A percentile compares a stretch with the other conserved stretches of the same genome.
Evolutionary conservation across 2,329 filamentous ascomycete genomes (phyloP).

Genomic region (Penicillium sp.): DNA sequence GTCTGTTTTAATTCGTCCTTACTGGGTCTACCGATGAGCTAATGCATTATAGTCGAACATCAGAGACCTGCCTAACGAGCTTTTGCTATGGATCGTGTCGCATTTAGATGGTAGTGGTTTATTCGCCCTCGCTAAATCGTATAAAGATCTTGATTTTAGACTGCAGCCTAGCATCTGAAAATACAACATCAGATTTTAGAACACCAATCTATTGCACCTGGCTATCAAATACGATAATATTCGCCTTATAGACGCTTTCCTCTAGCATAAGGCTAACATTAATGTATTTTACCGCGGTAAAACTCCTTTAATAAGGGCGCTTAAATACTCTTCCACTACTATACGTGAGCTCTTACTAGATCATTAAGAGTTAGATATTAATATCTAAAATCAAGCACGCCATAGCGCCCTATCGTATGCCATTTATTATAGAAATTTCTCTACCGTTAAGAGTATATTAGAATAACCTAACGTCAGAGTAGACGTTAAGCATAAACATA

Average conservation of each 20-base stretch:
- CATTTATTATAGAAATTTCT: not conserved
- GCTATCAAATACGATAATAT: constrained; percentile 4
- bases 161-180: too few relatives aligned
- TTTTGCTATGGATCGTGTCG: constrained; percentile 1
- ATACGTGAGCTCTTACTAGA: too few relatives aligned
- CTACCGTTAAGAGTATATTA: not conserved
- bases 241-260: not conserved
- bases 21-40: not conserved
- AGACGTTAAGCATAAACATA: too few relatives aligned
- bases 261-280: constrained; percentile 1
- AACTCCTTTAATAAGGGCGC: constrained; percentile 2
- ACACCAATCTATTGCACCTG: constrained; percentile 7
- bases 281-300: constrained; percentile 7
- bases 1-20: not conserved
- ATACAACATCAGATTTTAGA: too few relatives aligned
- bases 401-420: constrained; percentile 4
- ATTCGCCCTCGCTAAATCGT: too few relatives aligned
- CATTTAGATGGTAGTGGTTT: too few relatives aligned
- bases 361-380: not conserved
- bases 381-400: constrained; percentile 4
- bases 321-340: constrained; percentile 2
- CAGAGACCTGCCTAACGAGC: not conserved
- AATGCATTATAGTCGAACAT: not conserved
- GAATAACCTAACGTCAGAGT: not conserved
- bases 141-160: too few relatives aligned